Evolutionary conservation across 345 rosid species (phyloP).

Genomic region (Salix brachista): DNA sequence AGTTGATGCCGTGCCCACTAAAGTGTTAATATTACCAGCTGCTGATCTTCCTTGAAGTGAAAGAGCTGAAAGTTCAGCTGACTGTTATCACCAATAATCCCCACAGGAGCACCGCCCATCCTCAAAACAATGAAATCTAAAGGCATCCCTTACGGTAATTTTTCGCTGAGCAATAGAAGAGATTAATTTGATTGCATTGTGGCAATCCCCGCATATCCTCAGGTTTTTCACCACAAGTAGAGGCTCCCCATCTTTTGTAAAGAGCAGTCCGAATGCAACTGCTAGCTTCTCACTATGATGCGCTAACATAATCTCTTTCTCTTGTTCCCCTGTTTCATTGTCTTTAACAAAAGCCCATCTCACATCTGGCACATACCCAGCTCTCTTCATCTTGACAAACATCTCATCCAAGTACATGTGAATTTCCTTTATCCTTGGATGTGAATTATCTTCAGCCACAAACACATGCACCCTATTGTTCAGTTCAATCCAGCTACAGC

Average conservation of each 20-base stretch:
- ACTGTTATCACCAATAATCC: slow-evolving; percentile 64
- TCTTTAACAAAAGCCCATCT: slow-evolving; percentile 67
- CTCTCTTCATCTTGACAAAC: slow-evolving; percentile 51
- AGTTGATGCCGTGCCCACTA: too few relatives aligned
- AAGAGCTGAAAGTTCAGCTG: too few relatives aligned
- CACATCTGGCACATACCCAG: slow-evolving; percentile 74
- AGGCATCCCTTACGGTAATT: slow-evolving; percentile 68
- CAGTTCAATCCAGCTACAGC: slow-evolving; percentile 90
- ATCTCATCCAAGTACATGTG: slow-evolving; percentile 57
- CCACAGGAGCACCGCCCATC: slow-evolving; percentile 74
- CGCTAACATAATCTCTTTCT: slow-evolving; percentile 56
- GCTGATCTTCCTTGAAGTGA: too few relatives aligned
- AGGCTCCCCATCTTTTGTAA: slow-evolving; percentile 57
- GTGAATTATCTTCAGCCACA: slow-evolving; percentile 80
- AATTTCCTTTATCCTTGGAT: slow-evolving; percentile 67
- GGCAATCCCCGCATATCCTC: slow-evolving; percentile 90
- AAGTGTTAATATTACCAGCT: too few relatives aligned
- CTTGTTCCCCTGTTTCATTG: slow-evolving; percentile 45
- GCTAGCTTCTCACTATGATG: slow-evolving; percentile 92
- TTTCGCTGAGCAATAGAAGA: slow-evolving; percentile 54
- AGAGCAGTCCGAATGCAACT: slow-evolving; percentile 76
- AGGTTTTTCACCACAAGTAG: slow-evolving; percentile 72
- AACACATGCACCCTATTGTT: slow-evolving; percentile 60
- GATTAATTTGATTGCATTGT: slow-evolving; percentile 70
- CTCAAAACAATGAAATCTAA: slow-evolving; percentile 71